Evolutionary conservation across 225 moss, liverwort and hornwort species (phyloP), one percentile per base, ranked within the genome.

Genomic region (Thuidium tamariscinum): DNA sequence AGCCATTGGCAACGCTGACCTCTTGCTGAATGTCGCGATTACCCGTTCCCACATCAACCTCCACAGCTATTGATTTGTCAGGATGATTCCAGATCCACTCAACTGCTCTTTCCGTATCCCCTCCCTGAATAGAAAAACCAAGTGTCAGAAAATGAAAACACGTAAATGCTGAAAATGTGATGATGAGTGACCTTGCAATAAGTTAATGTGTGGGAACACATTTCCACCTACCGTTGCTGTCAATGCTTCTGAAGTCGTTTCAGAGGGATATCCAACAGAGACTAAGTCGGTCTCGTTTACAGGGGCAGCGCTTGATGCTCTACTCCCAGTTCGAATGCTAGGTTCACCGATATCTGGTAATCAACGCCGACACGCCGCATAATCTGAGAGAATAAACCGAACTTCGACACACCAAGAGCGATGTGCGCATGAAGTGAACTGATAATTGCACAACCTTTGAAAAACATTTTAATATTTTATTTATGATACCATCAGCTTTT

Each of bases 31-130:
- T 78, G 32, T 88, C 84, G 73, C 86, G 84, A 78, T 83, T 91
- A 75, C 87, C 82, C 46, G 88, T 89, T 80, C 88, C 91, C 74
- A 89, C 87, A 83, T 96, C 94, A 86, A 95, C 79, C 84, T 97
- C 96, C 95, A 93, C 93, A 15, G 93, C 90, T 54, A 86, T 86
- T 74, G 90, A 86, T 62, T 94, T 93, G 49, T 95, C 92, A 7
- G 95, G 95, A 79, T 95, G 92, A 61, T 85, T 95, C 66, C 92
- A 93, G 78, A 96, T 95, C 94, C 94, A 95, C 85, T 94, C 96
- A 9, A 89, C 95, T 57, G 92, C 95, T 84, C 94, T 95, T 88
- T 96, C 94, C 83, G 94, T 93, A 55, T 96, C 90, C 73, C 92
- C 95, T 79, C 93, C 95, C 95, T 96, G 89, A 84, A 88, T 54